Conservation (phyloP, 495 filamentous ascomycete species). For the Trichoderma erinaceum region DNA sequence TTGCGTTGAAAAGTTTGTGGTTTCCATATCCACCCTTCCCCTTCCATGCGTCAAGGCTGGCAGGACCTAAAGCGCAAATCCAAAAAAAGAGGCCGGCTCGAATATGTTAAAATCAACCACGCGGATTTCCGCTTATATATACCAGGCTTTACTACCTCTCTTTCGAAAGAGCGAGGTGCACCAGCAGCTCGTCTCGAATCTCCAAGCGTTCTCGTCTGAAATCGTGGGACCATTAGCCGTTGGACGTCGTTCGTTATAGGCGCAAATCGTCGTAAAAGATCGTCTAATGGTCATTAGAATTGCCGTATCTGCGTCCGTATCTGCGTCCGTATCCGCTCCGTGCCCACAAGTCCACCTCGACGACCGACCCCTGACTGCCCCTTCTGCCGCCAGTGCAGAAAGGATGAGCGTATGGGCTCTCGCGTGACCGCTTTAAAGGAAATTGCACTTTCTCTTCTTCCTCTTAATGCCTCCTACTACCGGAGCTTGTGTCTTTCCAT, state of each 20-base stretch:
- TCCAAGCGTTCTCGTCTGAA: not conserved
- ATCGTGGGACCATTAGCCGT: slow-evolving; percentile 12
- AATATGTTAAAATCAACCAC: slow-evolving; percentile 14
- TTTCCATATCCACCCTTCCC: slow-evolving; percentile 5
- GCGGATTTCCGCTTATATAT: slow-evolving; percentile 13
- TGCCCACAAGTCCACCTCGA: slow-evolving; percentile 8
- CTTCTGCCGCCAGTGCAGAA: not conserved
- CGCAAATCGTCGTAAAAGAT: slow-evolving; percentile 11
- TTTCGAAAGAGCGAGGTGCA: slow-evolving; percentile 2
- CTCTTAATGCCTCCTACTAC: slow-evolving; percentile 36
- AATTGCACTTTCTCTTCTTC: slow-evolving; percentile 54
- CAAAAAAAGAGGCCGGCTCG: slow-evolving; percentile 18
- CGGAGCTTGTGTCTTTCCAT: slow-evolving; percentile 23
- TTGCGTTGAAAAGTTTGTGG: slow-evolving; percentile 12
- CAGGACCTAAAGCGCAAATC: slow-evolving; percentile 17
- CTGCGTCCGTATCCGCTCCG: not conserved
- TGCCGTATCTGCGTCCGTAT: not conserved
- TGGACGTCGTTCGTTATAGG: slow-evolving; percentile 12
- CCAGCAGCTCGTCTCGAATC: slow-evolving; percentile 9
- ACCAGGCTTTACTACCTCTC: not conserved
- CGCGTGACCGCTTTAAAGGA: slow-evolving; percentile 5
- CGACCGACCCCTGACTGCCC: not conserved
- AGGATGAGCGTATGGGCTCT: not conserved
- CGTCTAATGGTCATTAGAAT: slow-evolving; percentile 9
- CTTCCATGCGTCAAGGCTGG: slow-evolving; percentile 4